These are phyloP conservation scores for Zymoseptoria brevis DNA, from an alignment of 2,329 filamentous ascomycete species.

Conservation along the genomic window DNA sequence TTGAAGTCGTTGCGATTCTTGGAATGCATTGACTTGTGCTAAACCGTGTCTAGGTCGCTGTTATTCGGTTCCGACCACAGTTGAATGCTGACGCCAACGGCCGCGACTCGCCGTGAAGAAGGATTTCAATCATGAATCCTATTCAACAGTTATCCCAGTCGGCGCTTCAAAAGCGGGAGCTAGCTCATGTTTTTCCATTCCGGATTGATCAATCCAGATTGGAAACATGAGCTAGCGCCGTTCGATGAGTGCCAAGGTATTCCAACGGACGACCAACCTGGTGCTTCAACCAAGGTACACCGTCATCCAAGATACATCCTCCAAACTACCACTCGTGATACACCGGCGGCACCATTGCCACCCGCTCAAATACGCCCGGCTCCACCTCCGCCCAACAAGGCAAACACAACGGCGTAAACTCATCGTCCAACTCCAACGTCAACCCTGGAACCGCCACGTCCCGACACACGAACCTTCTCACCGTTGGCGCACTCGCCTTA, in stretches of 20 bases:
- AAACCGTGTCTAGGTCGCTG: constrained; percentile 9
- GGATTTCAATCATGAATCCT: neutral
- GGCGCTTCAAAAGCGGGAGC: neutral
- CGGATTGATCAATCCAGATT: neutral
- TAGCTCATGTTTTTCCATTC: neutral
- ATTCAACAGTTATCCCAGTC: neutral
- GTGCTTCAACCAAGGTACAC: neutral
- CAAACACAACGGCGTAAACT: constrained; percentile 21
- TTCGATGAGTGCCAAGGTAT: neutral
- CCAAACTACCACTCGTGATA: neutral
- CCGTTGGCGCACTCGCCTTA: constrained; percentile 7
- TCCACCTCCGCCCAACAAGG: constrained; percentile 23
- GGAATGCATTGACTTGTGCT: neutral
- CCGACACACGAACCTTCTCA: constrained; percentile 21
- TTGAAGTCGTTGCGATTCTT: neutral
- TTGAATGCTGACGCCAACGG: neutral
- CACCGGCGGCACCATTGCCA: neutral
- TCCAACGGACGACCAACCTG: neutral
- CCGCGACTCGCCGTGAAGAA: neutral
- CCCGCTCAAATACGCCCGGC: constrained; percentile 20
- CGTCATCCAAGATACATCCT: neutral
- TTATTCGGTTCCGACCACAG: constrained; percentile 16
- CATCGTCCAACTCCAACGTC: constrained; percentile 20
- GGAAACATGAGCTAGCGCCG: neutral
- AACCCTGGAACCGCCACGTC: constrained; percentile 18